These are phyloP conservation scores for Waltergamsia citrina DNA, from an alignment of 2,329 filamentous ascomycete genomes.

Conservation along the genomic window DNA sequence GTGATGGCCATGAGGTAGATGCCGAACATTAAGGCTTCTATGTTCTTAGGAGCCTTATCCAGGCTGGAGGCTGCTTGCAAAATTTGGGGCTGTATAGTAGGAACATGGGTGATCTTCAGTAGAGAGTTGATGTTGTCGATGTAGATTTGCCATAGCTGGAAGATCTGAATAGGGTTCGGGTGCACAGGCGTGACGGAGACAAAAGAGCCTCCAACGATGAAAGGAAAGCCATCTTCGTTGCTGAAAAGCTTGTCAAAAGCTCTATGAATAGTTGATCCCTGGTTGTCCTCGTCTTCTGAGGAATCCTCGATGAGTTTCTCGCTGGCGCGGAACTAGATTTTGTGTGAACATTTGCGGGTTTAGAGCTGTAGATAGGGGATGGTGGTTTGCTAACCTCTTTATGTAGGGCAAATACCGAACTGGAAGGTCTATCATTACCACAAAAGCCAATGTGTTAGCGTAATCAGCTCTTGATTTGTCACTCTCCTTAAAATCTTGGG, in stretches of 20 bases:
- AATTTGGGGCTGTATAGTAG: constrained; percentile 54
- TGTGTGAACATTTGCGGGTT: background rate
- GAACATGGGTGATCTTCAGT: constrained; percentile 58
- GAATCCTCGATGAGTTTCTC: constrained; percentile 41
- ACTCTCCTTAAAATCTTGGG: background rate
- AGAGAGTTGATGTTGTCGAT: constrained; percentile 61
- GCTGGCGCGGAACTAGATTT: constrained; percentile 36
- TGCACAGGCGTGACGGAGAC: constrained; percentile 36
- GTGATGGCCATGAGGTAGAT: constrained; percentile 51
- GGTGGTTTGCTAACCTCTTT: constrained; percentile 31
- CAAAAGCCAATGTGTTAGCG: background rate
- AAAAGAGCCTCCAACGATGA: constrained; percentile 37
- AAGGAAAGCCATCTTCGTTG: constrained; percentile 47
- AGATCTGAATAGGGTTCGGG: constrained; percentile 48
- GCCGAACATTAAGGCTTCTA: constrained; percentile 61
- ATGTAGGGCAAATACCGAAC: constrained; percentile 23
- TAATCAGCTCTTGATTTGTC: background rate
- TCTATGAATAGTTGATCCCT: constrained; percentile 44
- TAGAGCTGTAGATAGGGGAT: background rate
- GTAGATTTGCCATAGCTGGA: constrained; percentile 61
- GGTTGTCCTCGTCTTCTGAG: constrained; percentile 48
- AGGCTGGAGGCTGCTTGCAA: constrained; percentile 51
- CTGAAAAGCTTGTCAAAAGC: constrained; percentile 52
- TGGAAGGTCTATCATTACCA: constrained; percentile 1
- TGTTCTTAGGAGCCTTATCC: constrained; percentile 40